Evolutionary conservation across 192 early-diverging fungal species (phyloP).

Genomic region (Globomyces pollinis-pini): DNA sequence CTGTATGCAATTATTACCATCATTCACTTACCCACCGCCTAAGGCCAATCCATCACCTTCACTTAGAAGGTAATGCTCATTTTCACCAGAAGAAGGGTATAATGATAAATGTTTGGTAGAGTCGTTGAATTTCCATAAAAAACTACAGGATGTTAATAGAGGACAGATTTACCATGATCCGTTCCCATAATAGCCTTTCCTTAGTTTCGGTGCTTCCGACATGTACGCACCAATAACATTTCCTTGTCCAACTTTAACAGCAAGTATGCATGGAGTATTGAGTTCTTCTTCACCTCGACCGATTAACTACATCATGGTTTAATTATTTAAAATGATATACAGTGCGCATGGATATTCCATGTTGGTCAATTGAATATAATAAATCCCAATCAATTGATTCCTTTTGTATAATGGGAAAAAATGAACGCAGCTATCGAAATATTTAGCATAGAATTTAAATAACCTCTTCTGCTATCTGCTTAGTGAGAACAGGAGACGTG

Average conservation of each 20-base stretch:
- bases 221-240: slow-evolving; percentile 41
- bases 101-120: background rate
- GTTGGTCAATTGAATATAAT: slow-evolving; percentile 86
- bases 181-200: slow-evolving; percentile 39
- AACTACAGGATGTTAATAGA: slow-evolving; percentile 8
- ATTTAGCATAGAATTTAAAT: too few relatives aligned
- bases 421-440: slow-evolving; percentile 11
- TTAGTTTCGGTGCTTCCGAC: slow-evolving; percentile 18
- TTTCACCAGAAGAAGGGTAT: slow-evolving; percentile 22
- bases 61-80: slow-evolving; percentile 25
- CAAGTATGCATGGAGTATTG: slow-evolving; percentile 15
- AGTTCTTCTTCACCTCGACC: background rate
- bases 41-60: slow-evolving; percentile 19
- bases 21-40: slow-evolving; percentile 21
- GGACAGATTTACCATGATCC: slow-evolving; percentile 37
- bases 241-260: slow-evolving; percentile 20
- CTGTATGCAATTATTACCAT: slow-evolving; percentile 4
- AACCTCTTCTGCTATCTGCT: too few relatives aligned
- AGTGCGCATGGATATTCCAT: slow-evolving; percentile 83
- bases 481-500: too few relatives aligned
- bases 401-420: slow-evolving; percentile 5
- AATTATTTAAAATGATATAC: too few relatives aligned
- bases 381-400: slow-evolving; percentile 57
- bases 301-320: too few relatives aligned
- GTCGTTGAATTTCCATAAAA: slow-evolving; percentile 20